Evolutionary conservation across 176 grass and related monocot species (phyloP), one percentile per base, ranked within the genome.

Genomic region (Zea luxurians): DNA sequence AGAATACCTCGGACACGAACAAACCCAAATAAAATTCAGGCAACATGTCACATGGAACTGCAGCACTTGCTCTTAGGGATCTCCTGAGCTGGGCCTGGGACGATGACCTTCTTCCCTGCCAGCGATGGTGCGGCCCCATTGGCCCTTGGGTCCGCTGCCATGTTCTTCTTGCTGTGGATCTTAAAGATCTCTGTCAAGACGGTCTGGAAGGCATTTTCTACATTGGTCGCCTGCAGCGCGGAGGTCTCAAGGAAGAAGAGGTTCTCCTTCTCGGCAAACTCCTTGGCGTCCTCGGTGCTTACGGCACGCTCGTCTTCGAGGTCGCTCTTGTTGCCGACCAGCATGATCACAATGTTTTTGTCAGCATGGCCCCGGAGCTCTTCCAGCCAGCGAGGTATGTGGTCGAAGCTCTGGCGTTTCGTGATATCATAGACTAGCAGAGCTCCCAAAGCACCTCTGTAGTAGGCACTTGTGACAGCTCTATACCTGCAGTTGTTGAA

Each of bases 161-260:
- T 87, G 61, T 87, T 87, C n/a, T 87, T 87, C 80, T 87, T 87
- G 80, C 85, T 78, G 68, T 83, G 85, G 61, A 87, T 87, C 64
- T 87, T 87, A 68, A 83, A 87, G n/a, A 87, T 87, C 85, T 87
- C 85, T 7, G 85, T 59, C 67, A 87, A 61, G 60, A 87, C 85
- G 0, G 68, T 87, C 68, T 87, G 85, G 74, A 87, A 87, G 59
- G 85, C 67, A 5, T 78, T 87, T 42, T 87, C 85, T 0, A 87
- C 85, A 4, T 87, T 87, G 41, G 85, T 87, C 12, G 85, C 85
- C 79, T 82, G 79, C 66, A 87, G 67, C 0, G 85, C 85, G 0
- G 85, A 87, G 3, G 85, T 87, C 85, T 87, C 85, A 13, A 87
- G 59, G 79, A 87, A 87, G 79, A 87, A 87, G 66, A 87, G 79